phyloP scores from a whole-genome alignment of 2,329 filamentous ascomycete species.

The Cryphonectria nitschkei region DNA sequence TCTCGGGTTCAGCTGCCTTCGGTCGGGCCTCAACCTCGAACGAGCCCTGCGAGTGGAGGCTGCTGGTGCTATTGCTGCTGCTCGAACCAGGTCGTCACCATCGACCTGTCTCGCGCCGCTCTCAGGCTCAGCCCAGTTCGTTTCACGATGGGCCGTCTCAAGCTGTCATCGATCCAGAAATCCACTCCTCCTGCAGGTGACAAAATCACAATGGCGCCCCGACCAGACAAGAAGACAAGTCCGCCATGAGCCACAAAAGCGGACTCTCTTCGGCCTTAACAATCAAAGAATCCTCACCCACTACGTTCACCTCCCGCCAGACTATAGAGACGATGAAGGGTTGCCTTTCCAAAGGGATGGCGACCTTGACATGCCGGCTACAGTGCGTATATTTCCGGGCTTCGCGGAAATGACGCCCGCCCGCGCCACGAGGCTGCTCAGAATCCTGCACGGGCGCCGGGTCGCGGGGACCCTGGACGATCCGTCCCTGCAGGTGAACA shows the following conservation, averaged over 20 bases:
- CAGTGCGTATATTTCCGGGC: constrained; percentile 49
- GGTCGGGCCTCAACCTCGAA: constrained; percentile 33
- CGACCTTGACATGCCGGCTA: constrained; percentile 47
- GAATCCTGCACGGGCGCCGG: constrained; percentile 64
- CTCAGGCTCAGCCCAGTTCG: neutral
- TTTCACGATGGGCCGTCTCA: neutral
- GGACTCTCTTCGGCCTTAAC: constrained; percentile 35
- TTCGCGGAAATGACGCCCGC: constrained; percentile 55
- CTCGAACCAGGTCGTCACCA: constrained; percentile 6
- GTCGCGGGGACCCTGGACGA: constrained; percentile 68
- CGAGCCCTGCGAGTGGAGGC: constrained; percentile 1
- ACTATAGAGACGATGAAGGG: constrained; percentile 59
- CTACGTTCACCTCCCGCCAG: constrained; percentile 61
- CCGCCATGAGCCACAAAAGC: constrained; percentile 13
- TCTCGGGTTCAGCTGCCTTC: constrained; percentile 36
- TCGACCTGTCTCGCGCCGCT: constrained; percentile 1
- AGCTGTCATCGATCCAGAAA: neutral
- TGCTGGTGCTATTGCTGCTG: neutral
- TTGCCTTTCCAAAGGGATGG: constrained; percentile 52
- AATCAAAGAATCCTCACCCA: constrained; percentile 46
- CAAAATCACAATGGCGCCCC: constrained; percentile 14
- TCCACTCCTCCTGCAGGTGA: neutral
- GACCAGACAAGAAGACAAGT: neutral
- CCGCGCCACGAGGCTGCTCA: constrained; percentile 57
- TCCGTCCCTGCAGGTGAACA: constrained; percentile 54